Percentiles rank a stretch among this genome's conserved stretches.
Conservation (phyloP, 805 yeast species). For the Spencermartinsiella europaea region DNA sequence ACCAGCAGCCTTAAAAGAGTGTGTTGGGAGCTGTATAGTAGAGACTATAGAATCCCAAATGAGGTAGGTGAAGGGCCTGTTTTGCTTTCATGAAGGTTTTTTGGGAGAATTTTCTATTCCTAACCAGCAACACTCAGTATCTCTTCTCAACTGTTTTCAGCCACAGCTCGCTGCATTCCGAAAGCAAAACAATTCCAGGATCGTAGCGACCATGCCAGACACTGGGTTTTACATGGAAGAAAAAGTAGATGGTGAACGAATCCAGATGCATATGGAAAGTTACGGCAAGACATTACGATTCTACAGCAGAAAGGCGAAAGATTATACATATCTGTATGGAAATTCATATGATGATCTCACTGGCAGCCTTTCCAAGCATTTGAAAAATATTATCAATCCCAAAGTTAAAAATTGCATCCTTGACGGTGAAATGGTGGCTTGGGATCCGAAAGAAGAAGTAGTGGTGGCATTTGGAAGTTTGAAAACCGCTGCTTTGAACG, state of each 20-base stretch:
- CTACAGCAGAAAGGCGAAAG: slow-evolving; percentile 65
- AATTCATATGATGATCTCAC: slow-evolving; percentile 32
- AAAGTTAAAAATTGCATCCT: slow-evolving; percentile 41
- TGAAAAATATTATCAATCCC: slow-evolving; percentile 36
- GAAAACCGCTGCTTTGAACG: slow-evolving; percentile 61
- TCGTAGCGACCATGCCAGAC: slow-evolving; percentile 43
- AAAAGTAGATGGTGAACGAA: slow-evolving; percentile 90
- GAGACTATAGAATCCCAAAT: slow-evolving; percentile 38
- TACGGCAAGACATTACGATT: slow-evolving; percentile 43
- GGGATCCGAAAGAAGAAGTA: slow-evolving; percentile 48
- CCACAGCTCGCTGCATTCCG: slow-evolving; percentile 72
- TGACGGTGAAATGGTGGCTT: slow-evolving; percentile 94
- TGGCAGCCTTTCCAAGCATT: slow-evolving; percentile 53
- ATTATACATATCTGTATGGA: slow-evolving; percentile 70
- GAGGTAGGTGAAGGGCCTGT: slow-evolving; percentile 21
- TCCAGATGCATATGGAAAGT: slow-evolving; percentile 63
- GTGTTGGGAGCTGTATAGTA: slow-evolving; percentile 53
- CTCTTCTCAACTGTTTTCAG: slow-evolving; percentile 52
- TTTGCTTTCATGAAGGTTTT: not conserved
- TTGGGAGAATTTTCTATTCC: too few species aligned
- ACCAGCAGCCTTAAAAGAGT: slow-evolving; percentile 60
- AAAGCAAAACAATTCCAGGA: slow-evolving; percentile 42
- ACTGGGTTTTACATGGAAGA: slow-evolving; percentile 70
- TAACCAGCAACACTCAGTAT: slow-evolving; percentile 36
- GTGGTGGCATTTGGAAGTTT: slow-evolving; percentile 79